Evolutionary conservation across 2,329 filamentous ascomycete species (phyloP), one percentile per base, ranked within the genome.

Genomic region (Fusarium floridanum): DNA sequence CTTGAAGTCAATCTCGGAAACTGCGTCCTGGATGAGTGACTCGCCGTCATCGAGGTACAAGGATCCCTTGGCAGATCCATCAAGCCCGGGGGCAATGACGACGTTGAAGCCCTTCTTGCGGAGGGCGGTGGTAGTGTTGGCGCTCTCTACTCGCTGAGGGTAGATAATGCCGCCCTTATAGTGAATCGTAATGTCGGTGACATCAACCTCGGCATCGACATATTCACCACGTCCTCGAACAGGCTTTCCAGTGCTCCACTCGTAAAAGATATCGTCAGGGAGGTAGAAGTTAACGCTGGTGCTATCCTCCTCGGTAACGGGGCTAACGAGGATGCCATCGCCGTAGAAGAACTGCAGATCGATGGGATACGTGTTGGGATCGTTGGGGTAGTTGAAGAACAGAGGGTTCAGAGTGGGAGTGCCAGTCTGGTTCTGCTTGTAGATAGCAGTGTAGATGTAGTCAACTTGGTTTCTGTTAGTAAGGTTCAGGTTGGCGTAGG

Each of bases 11-110:
- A 95, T 86, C 64, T 89, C 83, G 1, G 87, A 90, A 5, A 86
- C 89, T 1, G 77, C 80, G 4, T 83, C 76, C 81, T 93, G 93
- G 64, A 88, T 83, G 43, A 95, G 77, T 24, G 88, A 91, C 70
- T 90, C 89, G 14, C 94, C 94, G 68, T 96, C 94, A 73, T 96
- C 94, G 4, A 95, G 84, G 78, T 95, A 95, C 68, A 96, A 83
- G 22, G 85, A 85, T 0, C 94, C 94, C 0, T 79, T 81, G 0
- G 94, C 94, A 9, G 83, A 89, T 2, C 92, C 93, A 63, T 93
- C 85, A 0, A 81, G 77, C 1, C 87, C 90, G 0, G 92, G 88
- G 0, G 93, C 91, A 36, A 96, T 86, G 29, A 95, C 79, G 61
- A 96, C 84, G 76, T 91, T 87, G 82, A 95, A 95, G 63, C 91